A percentile compares a stretch with the other conserved stretches of the same genome.
These are phyloP conservation scores for Colletotrichum higginsianum DNA, from an alignment of 2,329 filamentous ascomycete genomes.

Conservation along the genomic window DNA sequence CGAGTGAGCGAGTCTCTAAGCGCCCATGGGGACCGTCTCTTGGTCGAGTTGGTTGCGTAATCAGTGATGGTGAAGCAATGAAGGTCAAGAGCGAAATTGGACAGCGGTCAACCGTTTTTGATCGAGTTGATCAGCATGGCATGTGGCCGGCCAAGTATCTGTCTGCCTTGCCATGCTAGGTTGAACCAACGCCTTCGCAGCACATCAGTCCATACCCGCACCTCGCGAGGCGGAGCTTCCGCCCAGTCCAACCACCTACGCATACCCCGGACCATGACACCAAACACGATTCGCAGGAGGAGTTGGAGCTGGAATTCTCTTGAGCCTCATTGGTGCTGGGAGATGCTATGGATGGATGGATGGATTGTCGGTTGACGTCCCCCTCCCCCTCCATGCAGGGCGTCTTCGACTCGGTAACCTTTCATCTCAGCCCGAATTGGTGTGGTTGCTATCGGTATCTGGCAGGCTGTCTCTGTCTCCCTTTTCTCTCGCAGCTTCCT, in stretches of 20 bases:
- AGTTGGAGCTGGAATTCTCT: constrained; percentile 24
- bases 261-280: constrained; percentile 23
- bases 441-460: constrained; percentile 11
- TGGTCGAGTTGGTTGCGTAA: background rate
- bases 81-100: background rate
- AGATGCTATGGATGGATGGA: background rate
- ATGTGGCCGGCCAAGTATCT: background rate
- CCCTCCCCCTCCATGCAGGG: constrained; percentile 6
- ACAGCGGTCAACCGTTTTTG: background rate
- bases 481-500: constrained; percentile 23
- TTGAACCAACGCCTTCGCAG: constrained; percentile 14
- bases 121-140: background rate
- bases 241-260: constrained; percentile 15
- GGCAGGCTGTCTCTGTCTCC: constrained; percentile 29
- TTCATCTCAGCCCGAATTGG: constrained; percentile 33
- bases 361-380: no score
- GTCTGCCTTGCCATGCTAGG: constrained; percentile 35
- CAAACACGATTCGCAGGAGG: constrained; percentile 17
- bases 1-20: constrained; percentile 3
- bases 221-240: constrained; percentile 30
- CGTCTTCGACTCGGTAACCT: constrained; percentile 16
- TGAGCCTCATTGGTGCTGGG: constrained; percentile 31
- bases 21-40: background rate
- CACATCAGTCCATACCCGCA: constrained; percentile 25
- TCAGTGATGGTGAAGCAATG: background rate